Conservation (phyloP, 2,329 filamentous ascomycete genomes). For the Apiospora saccharicola region DNA sequence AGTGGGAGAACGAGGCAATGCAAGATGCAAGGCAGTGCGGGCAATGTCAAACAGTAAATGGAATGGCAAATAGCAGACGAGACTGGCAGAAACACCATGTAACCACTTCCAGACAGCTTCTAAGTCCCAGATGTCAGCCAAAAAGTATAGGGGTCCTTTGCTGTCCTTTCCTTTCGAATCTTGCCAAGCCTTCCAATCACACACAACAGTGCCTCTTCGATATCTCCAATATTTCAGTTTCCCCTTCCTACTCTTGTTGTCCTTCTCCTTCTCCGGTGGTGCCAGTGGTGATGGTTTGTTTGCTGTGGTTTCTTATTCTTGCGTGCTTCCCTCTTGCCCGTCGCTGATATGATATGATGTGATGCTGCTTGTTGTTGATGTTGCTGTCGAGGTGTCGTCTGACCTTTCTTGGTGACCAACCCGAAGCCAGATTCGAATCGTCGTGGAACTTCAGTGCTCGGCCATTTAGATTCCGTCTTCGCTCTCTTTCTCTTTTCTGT, state of each 20-base stretch:
- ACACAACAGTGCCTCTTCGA: neutral
- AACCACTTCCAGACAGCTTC: slow-evolving; percentile 11
- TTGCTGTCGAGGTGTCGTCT: slow-evolving; percentile 37
- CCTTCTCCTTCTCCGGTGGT: neutral
- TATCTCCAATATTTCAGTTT: neutral
- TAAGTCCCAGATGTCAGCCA: neutral
- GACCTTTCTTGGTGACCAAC: slow-evolving; percentile 35
- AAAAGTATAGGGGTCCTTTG: neutral
- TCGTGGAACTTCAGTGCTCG: slow-evolving; percentile 31
- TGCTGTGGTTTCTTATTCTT: neutral
- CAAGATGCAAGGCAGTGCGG: neutral
- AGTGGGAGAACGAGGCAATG: neutral
- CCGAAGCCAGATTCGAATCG: slow-evolving; percentile 27
- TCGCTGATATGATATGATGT: neutral
- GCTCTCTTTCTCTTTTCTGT: slow-evolving; percentile 6
- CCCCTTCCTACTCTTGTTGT: neutral
- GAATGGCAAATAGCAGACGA: slow-evolving; percentile 3
- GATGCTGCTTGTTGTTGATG: neutral
- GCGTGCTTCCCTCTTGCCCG: slow-evolving; percentile 6
- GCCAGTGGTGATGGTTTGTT: neutral
- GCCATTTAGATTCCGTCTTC: slow-evolving; percentile 46
- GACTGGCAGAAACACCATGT: slow-evolving; percentile 19
- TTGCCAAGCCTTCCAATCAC: slow-evolving; percentile 11
- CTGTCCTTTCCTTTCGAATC: slow-evolving; percentile 35
- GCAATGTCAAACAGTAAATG: neutral